Conservation (phyloP, 306 rosid genomes). For the Castanea sativa region DNA sequence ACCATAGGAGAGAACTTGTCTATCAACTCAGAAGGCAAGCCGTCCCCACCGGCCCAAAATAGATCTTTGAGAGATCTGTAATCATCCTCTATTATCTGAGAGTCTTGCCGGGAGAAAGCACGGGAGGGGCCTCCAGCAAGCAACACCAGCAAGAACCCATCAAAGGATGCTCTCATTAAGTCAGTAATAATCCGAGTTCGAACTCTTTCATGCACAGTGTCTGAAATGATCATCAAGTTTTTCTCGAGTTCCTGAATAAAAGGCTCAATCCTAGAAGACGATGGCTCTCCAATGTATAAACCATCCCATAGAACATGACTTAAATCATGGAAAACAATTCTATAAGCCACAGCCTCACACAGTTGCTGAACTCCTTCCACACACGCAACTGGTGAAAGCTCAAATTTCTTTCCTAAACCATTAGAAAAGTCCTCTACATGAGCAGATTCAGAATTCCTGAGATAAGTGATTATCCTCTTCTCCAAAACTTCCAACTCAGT, state of each 20-base stretch:
- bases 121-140: conserved; percentile 99
- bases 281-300: conserved; percentile 75
- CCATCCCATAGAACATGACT: conserved; percentile 78
- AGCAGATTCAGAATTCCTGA: conserved; percentile 94
- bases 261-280: conserved; percentile 81
- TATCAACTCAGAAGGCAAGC: conserved; percentile 82
- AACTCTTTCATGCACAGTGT: conserved; percentile 72
- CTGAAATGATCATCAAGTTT: conserved; percentile 58
- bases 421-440: conserved; percentile 78
- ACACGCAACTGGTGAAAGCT: conserved; percentile 78
- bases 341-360: conserved; percentile 80
- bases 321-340: conserved; percentile 78
- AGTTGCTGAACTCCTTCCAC: conserved; percentile 95
- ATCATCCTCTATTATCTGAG: conserved; percentile 85
- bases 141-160: conserved; percentile 88
- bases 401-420: conserved; percentile 76
- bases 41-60: conserved; percentile 95
- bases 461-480: conserved; percentile 81
- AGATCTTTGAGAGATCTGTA: conserved; percentile 75
- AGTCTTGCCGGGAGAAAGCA: conserved; percentile 70
- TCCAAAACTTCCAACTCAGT: conserved; percentile 84
- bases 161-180: conserved; percentile 96
- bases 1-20: conserved; percentile 70
- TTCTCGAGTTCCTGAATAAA: conserved; percentile 78
- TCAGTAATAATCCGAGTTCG: conserved; percentile 79